Evolutionary conservation across 805 yeast species (phyloP), one percentile per base, ranked within the genome.

Genomic region (Spathaspora gorwiae): DNA sequence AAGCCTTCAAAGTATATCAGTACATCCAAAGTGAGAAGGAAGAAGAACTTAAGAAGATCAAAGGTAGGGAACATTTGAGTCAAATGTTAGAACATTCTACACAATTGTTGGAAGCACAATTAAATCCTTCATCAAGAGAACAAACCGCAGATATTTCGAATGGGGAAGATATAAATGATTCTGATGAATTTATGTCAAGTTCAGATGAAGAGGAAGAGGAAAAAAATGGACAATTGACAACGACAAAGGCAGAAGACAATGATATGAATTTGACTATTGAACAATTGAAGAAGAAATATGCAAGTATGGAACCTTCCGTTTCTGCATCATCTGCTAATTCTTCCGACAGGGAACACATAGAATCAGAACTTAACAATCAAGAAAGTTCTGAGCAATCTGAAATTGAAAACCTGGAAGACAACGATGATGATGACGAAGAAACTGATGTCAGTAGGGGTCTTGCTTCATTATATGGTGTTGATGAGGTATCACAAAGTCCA

Each of bases 21-120:
- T 85, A 82, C 12, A 70, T 87, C 48, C 94, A 87, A 58, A 83
- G 83, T 39, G 80, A 84, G 49, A 88, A 86, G 53, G 84, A 78
- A 48, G 96, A 88, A 54, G 90, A 87, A 52, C 75, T 84, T 54
- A 84, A 89, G 59, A 79, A 87, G 44, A 78, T 79, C 8, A 81
- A 84, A 56, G 96, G 97, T 34, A 86, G 90, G 59, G 87, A 87
- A 55, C 96, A 90, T 60, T 72, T 92, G 46, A 81, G 88, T 46
- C 84, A 88, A 58, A 90, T 92, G 75, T 70, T 92, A 46, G 95
- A 90, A 57, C 94, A 90, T 57, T 88, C 97, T 24, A 88, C 97
- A 0, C 90, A 87, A 59, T 75, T 92, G 32, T 71, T 92, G 27
- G 97, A 90, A 49, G 95, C 96, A 1, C 95, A 92, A 52, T 62